These are phyloP conservation scores for Pseudogymnoascus sp. DNA, from an alignment of 2,329 filamentous ascomycete species.

Conservation along the genomic window DNA sequence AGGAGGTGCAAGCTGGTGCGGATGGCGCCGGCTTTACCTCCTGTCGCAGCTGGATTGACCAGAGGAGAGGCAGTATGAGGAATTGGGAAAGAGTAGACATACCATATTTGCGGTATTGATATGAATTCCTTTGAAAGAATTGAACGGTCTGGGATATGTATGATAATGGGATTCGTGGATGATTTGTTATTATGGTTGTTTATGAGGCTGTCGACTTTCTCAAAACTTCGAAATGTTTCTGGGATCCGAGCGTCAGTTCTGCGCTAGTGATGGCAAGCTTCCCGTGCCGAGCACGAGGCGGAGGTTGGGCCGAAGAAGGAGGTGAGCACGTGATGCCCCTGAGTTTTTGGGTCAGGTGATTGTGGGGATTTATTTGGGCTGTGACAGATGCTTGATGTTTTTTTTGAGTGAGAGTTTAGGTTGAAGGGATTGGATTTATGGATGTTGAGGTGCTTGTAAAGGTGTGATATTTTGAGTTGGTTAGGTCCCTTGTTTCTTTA, in stretches of 20 bases:
- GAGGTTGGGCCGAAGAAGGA: neutral
- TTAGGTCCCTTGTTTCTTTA: no score
- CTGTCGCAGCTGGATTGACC: neutral
- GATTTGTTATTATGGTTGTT: neutral
- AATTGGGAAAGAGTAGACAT: neutral
- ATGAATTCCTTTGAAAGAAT: neutral
- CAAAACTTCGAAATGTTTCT: constrained; percentile 10
- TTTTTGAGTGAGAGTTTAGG: neutral
- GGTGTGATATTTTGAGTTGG: neutral
- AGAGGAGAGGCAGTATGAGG: neutral
- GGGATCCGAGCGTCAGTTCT: neutral
- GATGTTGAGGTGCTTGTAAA: neutral
- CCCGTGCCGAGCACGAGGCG: neutral
- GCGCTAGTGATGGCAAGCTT: constrained; percentile 2
- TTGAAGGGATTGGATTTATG: neutral
- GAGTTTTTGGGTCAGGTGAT: neutral
- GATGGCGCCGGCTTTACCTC: neutral
- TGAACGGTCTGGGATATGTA: neutral
- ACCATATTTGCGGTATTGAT: constrained; percentile 10
- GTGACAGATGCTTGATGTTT: no score
- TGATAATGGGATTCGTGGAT: neutral
- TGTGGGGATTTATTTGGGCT: neutral
- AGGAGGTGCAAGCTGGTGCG: neutral
- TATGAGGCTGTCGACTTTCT: constrained; percentile 1
- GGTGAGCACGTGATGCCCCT: neutral